Evolutionary conservation across 495 filamentous ascomycete species (phyloP), one percentile per base, ranked within the genome.

Genomic region (Podospora fimiseda): DNA sequence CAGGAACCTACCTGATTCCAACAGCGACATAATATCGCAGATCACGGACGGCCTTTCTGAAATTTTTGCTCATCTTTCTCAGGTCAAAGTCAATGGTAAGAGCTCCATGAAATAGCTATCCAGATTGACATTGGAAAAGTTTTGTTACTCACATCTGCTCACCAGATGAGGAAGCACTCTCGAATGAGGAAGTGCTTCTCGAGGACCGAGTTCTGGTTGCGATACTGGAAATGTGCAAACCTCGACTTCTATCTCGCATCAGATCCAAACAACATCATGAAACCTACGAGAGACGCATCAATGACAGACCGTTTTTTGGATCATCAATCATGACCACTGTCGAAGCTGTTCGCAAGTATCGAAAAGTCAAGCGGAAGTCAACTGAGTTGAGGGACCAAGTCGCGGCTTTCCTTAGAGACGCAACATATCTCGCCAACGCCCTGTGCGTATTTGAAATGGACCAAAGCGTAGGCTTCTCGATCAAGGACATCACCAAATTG

Each of bases 161-260:
- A n/a, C n/a, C n/a, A n/a, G n/a, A 7, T 48, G 56, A 59, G 49
- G 61, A 18, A 14, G 37, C 51, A 15, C 20, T 11, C 21, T 24
- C 30, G 1, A 22, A 33, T 39, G 27, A 6, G 27, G 27, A 11
- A 33, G 27, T 11, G 27, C n/a, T n/a, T 37, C 22, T 66, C 14
- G 60, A 70, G 48, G 45, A 57, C 13, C 27, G 57, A 4, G 51
- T 74, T 1, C 62, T 74, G 18, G 52, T 52, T 21, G 57, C 57
- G 19, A 67, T 74, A 15, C 45, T 70, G 11, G 52, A 60, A 7
- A 66, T 75, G 62, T 76, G 65, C 47, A 53, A 52, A 37, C 14
- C 36, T 5, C 67, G 70, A 1, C 69, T 75, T 9, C 51, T 73
- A 36, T 46, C 45, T 61, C 52, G 53, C 33, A 24, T 62, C 22